phyloP scores from a whole-genome alignment of 305 asterid species.

The Galium porrigens region DNA sequence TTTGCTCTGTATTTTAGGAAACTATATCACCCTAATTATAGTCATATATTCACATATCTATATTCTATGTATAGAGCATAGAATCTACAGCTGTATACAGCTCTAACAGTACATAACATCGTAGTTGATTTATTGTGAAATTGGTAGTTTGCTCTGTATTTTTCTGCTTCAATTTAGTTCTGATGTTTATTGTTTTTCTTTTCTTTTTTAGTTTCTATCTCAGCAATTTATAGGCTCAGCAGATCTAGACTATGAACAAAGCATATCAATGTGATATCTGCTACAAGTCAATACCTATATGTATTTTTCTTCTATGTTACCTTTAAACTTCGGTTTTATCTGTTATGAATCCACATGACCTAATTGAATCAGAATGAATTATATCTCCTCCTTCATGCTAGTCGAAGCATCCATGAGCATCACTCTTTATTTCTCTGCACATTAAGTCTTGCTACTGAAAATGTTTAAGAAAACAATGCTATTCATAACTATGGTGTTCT shows the following conservation, averaged over 20 bases:
- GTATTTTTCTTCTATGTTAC: background rate
- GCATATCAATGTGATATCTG: background rate
- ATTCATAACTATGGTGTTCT: constrained; percentile 9
- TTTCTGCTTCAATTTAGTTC: background rate
- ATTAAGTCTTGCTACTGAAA: background rate
- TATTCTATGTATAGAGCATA: no score
- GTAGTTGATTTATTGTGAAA: no score
- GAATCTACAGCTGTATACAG: no score
- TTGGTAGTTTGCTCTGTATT: background rate
- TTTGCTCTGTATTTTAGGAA: no score
- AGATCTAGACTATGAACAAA: background rate
- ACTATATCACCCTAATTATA: no score
- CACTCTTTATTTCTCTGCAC: background rate
- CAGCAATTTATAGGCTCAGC: background rate
- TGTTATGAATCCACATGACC: background rate
- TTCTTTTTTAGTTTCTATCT: background rate
- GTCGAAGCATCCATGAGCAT: background rate
- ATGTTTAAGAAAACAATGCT: background rate
- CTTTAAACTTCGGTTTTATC: background rate
- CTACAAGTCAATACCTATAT: background rate
- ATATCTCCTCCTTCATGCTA: background rate
- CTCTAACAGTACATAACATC: no score
- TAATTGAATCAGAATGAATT: background rate
- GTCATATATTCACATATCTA: no score
- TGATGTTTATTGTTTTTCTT: background rate